Conservation (phyloP, 78 protist genomes). For the Dictyostelium intermedium region DNA sequence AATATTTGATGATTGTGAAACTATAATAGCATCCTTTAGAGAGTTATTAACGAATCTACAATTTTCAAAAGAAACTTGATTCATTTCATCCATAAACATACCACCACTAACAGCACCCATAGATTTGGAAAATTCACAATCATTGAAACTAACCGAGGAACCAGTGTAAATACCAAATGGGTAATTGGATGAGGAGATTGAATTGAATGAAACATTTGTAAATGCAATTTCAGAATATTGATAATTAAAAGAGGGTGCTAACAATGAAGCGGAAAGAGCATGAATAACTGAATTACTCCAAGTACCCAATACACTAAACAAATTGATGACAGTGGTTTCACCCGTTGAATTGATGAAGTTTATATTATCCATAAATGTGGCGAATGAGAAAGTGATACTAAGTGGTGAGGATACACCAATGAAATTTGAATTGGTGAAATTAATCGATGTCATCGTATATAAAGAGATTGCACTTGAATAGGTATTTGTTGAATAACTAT, state of each 20-base stretch:
- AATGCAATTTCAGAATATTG: neutral
- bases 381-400: neutral
- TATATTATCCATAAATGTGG: neutral
- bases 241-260: neutral
- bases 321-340: neutral
- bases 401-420: neutral
- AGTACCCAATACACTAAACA: neutral
- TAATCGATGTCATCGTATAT: neutral
- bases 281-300: neutral
- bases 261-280: neutral
- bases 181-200: neutral
- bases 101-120: neutral
- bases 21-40: neutral
- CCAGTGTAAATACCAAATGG: constrained; percentile 2
- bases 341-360: neutral
- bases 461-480: neutral
- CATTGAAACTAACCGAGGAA: neutral
- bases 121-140: neutral
- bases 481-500: neutral
- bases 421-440: neutral
- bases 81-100: neutral
- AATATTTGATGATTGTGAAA: neutral
- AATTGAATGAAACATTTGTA: neutral
- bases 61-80: neutral
- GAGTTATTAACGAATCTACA: neutral